Conservation (phyloP, 495 filamentous ascomycete species). For the Glutinoglossum americanum region DNA sequence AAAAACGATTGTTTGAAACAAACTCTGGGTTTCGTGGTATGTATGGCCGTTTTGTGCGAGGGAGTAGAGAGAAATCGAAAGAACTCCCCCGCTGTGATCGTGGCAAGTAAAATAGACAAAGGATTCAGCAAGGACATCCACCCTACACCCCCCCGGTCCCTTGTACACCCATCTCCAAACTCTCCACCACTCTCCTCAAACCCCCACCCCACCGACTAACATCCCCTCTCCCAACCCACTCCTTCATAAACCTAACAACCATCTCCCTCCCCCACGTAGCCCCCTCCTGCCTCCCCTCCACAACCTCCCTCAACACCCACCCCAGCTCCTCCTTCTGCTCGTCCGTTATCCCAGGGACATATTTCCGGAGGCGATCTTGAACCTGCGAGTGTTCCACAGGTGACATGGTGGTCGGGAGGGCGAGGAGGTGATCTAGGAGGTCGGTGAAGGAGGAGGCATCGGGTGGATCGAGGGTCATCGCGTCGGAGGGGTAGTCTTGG, state of each 20-base stretch:
- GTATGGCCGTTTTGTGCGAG: too few species aligned
- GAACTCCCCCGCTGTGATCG: too few species aligned
- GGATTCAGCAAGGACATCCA: too few species aligned
- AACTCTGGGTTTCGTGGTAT: too few species aligned
- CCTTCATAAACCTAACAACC: neutral
- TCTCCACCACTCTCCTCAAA: neutral
- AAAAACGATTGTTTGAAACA: too few species aligned
- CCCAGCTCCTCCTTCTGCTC: neutral
- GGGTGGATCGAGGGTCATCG: too few species aligned
- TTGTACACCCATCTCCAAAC: neutral
- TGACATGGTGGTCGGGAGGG: neutral
- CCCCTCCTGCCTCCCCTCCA: neutral
- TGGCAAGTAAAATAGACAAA: too few species aligned
- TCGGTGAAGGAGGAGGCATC: too few species aligned
- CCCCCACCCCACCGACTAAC: neutral
- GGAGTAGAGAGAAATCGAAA: too few species aligned
- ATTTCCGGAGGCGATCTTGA: neutral
- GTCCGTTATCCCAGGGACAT: neutral
- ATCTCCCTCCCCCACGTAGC: neutral
- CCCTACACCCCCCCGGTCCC: too few species aligned
- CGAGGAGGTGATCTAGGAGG: neutral
- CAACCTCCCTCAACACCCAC: neutral
- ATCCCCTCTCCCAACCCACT: neutral
- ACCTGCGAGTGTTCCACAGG: neutral
- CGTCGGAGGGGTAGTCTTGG: too few species aligned